Conservation (phyloP, 345 rosid genomes). For the Euclidium syriacum region DNA sequence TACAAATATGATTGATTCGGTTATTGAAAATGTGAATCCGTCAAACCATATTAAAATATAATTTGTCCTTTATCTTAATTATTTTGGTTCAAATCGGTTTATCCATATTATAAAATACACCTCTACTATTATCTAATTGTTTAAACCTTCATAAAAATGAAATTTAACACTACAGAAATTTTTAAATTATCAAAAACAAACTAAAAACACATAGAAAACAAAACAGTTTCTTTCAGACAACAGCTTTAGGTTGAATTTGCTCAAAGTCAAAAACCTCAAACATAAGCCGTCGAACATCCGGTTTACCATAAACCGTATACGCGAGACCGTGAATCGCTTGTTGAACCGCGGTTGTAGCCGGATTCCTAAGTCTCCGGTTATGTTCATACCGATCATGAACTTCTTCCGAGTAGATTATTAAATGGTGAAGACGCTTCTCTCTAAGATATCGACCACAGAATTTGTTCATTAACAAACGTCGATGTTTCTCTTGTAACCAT, state of each 20-base stretch:
- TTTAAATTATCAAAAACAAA: slow-evolving; percentile 16
- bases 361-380: slow-evolving; percentile 77
- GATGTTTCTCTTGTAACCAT: slow-evolving; percentile 87
- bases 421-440: slow-evolving; percentile 67
- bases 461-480: slow-evolving; percentile 87
- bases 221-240: slow-evolving; percentile 38
- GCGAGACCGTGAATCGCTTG: slow-evolving; percentile 93
- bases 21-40: too few relatives aligned
- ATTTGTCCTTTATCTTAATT: too few relatives aligned
- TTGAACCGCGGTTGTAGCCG: slow-evolving; percentile 75
- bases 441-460: slow-evolving; percentile 82
- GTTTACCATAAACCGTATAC: slow-evolving; percentile 74
- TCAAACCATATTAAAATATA: too few relatives aligned
- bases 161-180: background rate
- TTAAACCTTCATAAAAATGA: too few relatives aligned
- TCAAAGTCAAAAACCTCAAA: slow-evolving; percentile 95
- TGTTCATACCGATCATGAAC: slow-evolving; percentile 74
- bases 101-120: too few relatives aligned
- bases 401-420: slow-evolving; percentile 55
- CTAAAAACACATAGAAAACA: background rate
- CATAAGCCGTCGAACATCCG: slow-evolving; percentile 89
- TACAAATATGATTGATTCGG: too few relatives aligned
- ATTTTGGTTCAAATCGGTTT: too few relatives aligned
- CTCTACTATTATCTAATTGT: too few relatives aligned
- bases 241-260: slow-evolving; percentile 80